Percentiles rank a stretch among this genome's conserved stretches.
These are phyloP conservation scores for Chalciporus piperatus DNA, from an alignment of 768 basidiomycete genomes.

Conservation along the genomic window DNA sequence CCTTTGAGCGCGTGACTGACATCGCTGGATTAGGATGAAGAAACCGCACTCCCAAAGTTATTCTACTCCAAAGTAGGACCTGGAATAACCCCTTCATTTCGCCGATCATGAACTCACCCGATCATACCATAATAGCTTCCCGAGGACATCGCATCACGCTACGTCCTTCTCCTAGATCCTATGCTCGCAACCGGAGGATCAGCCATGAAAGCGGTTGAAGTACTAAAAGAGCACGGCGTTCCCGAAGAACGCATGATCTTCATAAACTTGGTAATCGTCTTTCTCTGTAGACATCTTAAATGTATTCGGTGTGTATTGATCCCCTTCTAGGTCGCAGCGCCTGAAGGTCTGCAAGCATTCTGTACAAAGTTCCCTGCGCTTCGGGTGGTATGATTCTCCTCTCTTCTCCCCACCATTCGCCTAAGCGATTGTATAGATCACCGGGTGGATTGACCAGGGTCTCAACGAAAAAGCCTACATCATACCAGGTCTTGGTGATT, in stretches of 20 bases:
- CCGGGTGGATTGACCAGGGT: slow-evolving; percentile 93
- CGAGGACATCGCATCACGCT: slow-evolving; percentile 86
- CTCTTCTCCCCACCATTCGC: background rate
- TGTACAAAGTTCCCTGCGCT: slow-evolving; percentile 71
- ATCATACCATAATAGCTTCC: slow-evolving; percentile 58
- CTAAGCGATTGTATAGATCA: slow-evolving; percentile 54
- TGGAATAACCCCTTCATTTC: background rate
- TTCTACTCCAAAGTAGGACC: slow-evolving; percentile 77
- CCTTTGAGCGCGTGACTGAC: slow-evolving; percentile 1
- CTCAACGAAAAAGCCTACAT: slow-evolving; percentile 91
- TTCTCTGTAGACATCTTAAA: background rate
- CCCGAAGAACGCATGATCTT: slow-evolving; percentile 95
- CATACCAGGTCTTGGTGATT: slow-evolving; percentile 95
- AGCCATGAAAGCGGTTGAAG: slow-evolving; percentile 96
- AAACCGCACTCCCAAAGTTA: slow-evolving; percentile 88
- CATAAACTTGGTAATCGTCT: slow-evolving; percentile 71
- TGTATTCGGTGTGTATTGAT: background rate
- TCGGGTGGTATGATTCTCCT: slow-evolving; percentile 60
- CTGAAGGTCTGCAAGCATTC: slow-evolving; percentile 84
- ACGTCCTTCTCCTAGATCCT: slow-evolving; percentile 92
- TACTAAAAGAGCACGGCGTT: slow-evolving; percentile 87
- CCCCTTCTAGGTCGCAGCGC: slow-evolving; percentile 69
- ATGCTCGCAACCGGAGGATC: slow-evolving; percentile 99
- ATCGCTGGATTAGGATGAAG: slow-evolving; percentile 69
- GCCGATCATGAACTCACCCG: background rate